Conservation (phyloP, 768 basidiomycete genomes). For the Auricularia cornea region DNA sequence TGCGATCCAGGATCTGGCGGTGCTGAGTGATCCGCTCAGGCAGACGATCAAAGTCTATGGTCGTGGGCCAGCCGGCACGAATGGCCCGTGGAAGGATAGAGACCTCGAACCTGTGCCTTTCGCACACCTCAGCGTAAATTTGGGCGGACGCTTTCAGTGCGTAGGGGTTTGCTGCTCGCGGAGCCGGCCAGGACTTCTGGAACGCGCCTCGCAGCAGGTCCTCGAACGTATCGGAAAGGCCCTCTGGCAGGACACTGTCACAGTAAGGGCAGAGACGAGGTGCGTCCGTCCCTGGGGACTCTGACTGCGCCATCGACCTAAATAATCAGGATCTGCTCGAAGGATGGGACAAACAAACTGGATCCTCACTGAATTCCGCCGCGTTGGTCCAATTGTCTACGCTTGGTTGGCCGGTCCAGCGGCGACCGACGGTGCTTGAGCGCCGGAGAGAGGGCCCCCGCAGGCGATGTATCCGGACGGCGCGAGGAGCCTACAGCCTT, state of each 20-base stretch:
- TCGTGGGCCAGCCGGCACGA: conserved; percentile 65
- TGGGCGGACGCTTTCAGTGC: conserved; percentile 47
- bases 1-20: conserved; percentile 14
- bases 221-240: conserved; percentile 52
- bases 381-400: too few species aligned
- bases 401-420: too few species aligned
- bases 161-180: conserved; percentile 59
- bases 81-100: conserved; percentile 65
- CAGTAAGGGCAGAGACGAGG: conserved; percentile 73
- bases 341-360: too few species aligned
- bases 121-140: conserved; percentile 59
- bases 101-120: conserved; percentile 70
- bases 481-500: too few species aligned
- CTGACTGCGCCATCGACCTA: too few species aligned
- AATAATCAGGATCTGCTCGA: too few species aligned
- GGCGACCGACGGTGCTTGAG: too few species aligned
- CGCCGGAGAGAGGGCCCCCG: too few species aligned
- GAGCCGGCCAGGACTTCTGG: conserved; percentile 41
- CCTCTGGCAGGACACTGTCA: conserved; percentile 57
- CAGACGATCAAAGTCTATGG: conserved; percentile 55
- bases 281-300: conserved; percentile 59
- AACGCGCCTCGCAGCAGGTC: conserved; percentile 33
- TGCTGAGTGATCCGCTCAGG: conserved; percentile 38
- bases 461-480: too few species aligned
- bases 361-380: too few species aligned